These are phyloP conservation scores for Coprinopsis strossmayeri DNA, from an alignment of 768 basidiomycete genomes.

Conservation along the genomic window DNA sequence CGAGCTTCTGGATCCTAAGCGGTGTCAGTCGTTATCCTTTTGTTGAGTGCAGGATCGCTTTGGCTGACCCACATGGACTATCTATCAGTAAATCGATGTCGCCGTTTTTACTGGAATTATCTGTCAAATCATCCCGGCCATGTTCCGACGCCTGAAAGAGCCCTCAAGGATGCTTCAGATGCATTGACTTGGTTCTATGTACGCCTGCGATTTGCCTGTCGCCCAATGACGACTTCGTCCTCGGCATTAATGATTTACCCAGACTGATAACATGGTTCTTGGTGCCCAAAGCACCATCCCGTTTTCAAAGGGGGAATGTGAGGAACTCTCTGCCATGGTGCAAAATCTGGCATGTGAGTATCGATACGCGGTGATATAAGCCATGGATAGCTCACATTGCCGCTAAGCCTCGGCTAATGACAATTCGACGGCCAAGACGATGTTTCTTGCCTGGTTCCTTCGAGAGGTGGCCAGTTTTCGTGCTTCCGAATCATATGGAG, in stretches of 20 bases:
- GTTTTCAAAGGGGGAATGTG: constrained; percentile 49
- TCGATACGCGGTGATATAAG: background rate
- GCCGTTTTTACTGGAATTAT: constrained; percentile 48
- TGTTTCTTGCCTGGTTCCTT: constrained; percentile 44
- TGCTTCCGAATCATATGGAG: constrained; percentile 38
- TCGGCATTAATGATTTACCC: no score
- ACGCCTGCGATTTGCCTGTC: no score
- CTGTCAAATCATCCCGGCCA: constrained; percentile 44
- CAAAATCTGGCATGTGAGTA: constrained; percentile 27
- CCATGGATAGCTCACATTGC: background rate
- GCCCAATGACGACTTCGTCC: no score
- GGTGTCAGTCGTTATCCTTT: constrained; percentile 14
- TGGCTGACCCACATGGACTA: background rate
- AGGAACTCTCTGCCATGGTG: constrained; percentile 38
- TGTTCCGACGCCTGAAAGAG: constrained; percentile 31
- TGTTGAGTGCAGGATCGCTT: background rate
- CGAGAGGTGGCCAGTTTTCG: constrained; percentile 47
- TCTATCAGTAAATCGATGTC: constrained; percentile 33
- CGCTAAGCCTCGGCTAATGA: constrained; percentile 16
- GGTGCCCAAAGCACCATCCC: constrained; percentile 38
- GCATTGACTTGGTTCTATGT: constrained; percentile 47
- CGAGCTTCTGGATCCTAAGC: constrained; percentile 19
- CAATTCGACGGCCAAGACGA: constrained; percentile 34
- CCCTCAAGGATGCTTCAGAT: constrained; percentile 40
- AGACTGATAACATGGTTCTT: constrained; percentile 45